Conservation (phyloP, 108 stramenopile species). For the Conticribra guillardii region DNA sequence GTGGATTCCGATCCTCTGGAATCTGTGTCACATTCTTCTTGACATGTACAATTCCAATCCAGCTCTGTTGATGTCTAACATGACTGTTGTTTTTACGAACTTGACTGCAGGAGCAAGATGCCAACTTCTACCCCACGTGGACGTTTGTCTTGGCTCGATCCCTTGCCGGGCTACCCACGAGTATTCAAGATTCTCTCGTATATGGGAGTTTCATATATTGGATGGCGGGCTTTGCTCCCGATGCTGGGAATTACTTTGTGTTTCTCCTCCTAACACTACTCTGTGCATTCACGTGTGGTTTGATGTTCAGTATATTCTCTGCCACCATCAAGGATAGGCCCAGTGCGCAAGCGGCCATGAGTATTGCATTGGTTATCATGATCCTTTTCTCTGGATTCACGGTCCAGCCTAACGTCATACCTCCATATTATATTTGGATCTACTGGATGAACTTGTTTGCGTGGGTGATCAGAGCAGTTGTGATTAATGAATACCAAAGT, state of each 20-base stretch:
- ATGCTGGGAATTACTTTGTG: conserved; percentile 41
- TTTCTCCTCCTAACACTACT: conserved; percentile 34
- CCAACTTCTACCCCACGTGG: conserved; percentile 63
- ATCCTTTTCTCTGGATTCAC: conserved; percentile 68
- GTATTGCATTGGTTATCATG: conserved; percentile 52
- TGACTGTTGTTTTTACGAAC: no score
- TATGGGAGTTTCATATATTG: conserved; percentile 47
- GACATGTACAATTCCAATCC: no score
- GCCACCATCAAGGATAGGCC: conserved; percentile 59
- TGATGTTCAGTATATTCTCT: no score
- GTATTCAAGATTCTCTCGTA: conserved; percentile 32
- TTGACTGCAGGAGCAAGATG: conserved; percentile 58
- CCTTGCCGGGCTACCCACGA: conserved; percentile 34
- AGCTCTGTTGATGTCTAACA: conserved; percentile 56
- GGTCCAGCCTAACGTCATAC: conserved; percentile 38
- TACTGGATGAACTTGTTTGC: conserved; percentile 46
- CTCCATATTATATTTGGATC: conserved; percentile 44
- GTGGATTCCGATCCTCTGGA: no score
- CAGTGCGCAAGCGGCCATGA: conserved; percentile 61
- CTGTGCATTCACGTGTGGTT: conserved; percentile 28
- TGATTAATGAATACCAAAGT: conserved; percentile 41
- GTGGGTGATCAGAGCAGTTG: conserved; percentile 44
- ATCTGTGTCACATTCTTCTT: no score
- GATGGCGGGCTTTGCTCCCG: conserved; percentile 40
- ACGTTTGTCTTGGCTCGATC: conserved; percentile 35